Evolutionary conservation across 305 asterid species (phyloP), one percentile per base, ranked within the genome.

Genomic region (Petunia hybrid): DNA sequence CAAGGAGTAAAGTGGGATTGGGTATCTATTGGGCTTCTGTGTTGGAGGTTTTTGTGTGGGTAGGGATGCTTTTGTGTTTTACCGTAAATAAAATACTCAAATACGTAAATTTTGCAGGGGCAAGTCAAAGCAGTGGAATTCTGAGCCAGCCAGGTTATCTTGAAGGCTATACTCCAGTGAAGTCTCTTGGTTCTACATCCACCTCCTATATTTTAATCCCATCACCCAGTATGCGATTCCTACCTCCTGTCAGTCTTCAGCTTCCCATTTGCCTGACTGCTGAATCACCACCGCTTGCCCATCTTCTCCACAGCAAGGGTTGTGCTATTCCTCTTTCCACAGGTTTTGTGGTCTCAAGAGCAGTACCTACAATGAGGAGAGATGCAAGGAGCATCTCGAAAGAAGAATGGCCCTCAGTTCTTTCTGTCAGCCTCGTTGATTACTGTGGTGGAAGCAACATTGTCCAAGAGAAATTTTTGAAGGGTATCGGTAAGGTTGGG

Each of bases 231-330:
- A 87, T 92, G 91, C 97, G 97, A 40, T 97, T 93, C 83, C 93
- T 97, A 53, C 98, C 99, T 65, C 98, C 98, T 1, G 80, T 93
- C 35, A 79, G 88, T 77, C 96, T 97, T 69, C 99, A 97, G 89
- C 97, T 97, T 53, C 99, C 97, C 1, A 97, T 98, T 8, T 93
- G 96, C 79, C 97, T 97, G 77, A 97, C 98, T 64, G 98, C 99
- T 8, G 98, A 93, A 82, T 97, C 99, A 75, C 99, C 99, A 45
- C 99, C 98, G 60, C 93, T 97, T 1, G 99, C 98, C 70, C 99
- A 94, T 84, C 98, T 97, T 66, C 89, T 97, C 73, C 99, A 97
- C 84, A 97, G 99, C 89, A 94, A 93, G 88, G 99, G 99, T 46
- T 93, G 98, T 8, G 99, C 98, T 5, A 87, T 93, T 81, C 97